These are phyloP conservation scores for Orbilia javanica DNA, from an alignment of 2,329 filamentous ascomycete genomes.

Conservation along the genomic window DNA sequence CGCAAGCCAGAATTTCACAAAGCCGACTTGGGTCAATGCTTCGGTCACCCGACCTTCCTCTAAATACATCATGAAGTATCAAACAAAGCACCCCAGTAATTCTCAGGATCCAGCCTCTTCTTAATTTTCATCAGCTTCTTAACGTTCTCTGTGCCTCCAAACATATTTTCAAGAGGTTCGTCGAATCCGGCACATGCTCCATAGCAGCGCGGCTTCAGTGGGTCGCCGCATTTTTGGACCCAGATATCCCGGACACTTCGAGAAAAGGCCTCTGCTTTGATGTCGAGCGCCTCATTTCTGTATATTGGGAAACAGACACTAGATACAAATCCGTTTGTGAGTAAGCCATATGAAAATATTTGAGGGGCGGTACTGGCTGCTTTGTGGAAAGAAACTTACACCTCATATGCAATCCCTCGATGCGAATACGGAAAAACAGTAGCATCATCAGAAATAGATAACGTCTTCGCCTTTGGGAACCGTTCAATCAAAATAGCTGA, in stretches of 20 bases:
- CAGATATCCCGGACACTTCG: constrained; percentile 36
- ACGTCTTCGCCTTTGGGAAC: constrained; percentile 13
- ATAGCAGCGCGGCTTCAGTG: constrained; percentile 31
- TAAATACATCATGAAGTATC: constrained; percentile 9
- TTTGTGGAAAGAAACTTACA: neutral
- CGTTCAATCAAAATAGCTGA: constrained; percentile 14
- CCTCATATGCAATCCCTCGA: constrained; percentile 4
- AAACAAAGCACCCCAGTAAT: constrained; percentile 45
- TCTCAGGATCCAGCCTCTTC: constrained; percentile 61
- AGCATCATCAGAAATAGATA: neutral
- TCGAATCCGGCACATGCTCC: constrained; percentile 40
- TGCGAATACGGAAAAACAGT: constrained; percentile 5
- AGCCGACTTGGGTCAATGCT: too few relatives aligned
- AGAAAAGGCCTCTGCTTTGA: constrained; percentile 21
- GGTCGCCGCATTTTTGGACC: constrained; percentile 32
- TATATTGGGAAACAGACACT: constrained; percentile 45
- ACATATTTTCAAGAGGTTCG: constrained; percentile 45
- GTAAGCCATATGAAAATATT: neutral
- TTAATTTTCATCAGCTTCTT: constrained; percentile 61
- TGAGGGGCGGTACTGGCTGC: neutral
- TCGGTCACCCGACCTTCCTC: neutral
- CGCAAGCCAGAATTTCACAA: too few relatives aligned
- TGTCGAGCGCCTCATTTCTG: constrained; percentile 24
- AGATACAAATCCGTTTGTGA: neutral
- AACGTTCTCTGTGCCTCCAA: constrained; percentile 48